These are phyloP conservation scores for Glycyrrhiza uralensis DNA, from an alignment of 306 rosid genomes.

Conservation along the genomic window DNA sequence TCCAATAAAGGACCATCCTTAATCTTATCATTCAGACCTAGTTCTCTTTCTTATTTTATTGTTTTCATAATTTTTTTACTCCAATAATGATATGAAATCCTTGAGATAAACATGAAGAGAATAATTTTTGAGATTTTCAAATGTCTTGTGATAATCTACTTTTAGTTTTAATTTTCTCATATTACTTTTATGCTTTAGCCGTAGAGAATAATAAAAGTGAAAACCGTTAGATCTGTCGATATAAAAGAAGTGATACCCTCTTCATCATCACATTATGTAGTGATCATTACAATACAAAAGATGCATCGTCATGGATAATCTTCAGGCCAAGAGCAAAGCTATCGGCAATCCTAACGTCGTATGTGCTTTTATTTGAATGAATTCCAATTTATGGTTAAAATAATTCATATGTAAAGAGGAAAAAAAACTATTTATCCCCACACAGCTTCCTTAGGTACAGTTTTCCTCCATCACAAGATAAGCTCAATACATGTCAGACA, in stretches of 20 bases:
- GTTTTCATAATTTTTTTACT: too few species aligned
- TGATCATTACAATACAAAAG: background rate
- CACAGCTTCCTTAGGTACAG: conserved; percentile 12
- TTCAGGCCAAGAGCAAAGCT: background rate
- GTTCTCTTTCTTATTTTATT: too few species aligned
- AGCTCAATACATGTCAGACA: conserved; percentile 12
- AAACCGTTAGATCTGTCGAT: background rate
- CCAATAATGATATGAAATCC: too few species aligned
- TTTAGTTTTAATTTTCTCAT: background rate
- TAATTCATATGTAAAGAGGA: background rate
- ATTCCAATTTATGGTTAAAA: background rate
- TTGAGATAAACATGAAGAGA: too few species aligned
- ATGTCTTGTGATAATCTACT: background rate
- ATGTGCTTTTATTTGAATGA: conserved; percentile 6
- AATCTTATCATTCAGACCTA: too few species aligned
- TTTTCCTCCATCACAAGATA: background rate
- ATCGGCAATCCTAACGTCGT: background rate
- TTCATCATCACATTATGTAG: background rate
- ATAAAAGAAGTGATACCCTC: background rate
- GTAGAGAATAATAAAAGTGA: background rate
- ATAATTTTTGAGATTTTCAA: too few species aligned
- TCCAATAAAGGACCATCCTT: too few species aligned
- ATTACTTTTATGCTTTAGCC: background rate
- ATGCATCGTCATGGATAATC: background rate
- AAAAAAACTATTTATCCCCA: background rate